Base-by-base conservation (phyloP, 257 asterid genomes). In the Anisodus tanguticus region DNA sequence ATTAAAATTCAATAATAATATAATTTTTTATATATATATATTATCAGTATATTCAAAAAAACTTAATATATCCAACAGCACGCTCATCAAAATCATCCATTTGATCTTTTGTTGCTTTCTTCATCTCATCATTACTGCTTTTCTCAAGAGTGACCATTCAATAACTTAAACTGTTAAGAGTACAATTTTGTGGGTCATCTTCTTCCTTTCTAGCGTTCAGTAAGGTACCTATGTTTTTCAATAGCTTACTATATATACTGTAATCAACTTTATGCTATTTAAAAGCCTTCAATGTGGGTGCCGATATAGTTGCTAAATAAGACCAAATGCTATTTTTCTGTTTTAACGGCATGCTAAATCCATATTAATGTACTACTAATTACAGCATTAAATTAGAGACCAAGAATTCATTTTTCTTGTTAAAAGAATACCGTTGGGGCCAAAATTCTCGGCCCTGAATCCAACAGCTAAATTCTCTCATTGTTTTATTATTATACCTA, bases 361-460 rank as follows among this genome's bases (percentile, higher is more conserved):
- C 37, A 22, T n/a, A 62, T n/a, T 60, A 69, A 13, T 58, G 63
- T 58, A 54, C 59, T 54, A 54, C 4, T 1, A 68, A 37, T 31
- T 4, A 63, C 7, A n/a, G 1, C 67, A 63, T 22, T 64, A 64
- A 39, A 62, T 81, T 7, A 26, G 39, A 35, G 22, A 54, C 22
- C 76, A 79, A 3, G 39, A 58, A 55, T 45, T 7, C 58, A 2
- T 9, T 80, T 17, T 80, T 22, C 9, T 9, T 16, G 74, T 19
- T n/a, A 17, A 31, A 59, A 79, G 43, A 79, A 5, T 26, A 70
- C 79, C 84, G 84, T 82, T 82, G 74, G 10, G 10, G 4, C 4
- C 55, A 17, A 70, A 69, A 49, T 49, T 49, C 55, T 49, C 55
- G 55, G 55, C 11, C 55, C 55, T 6, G 55, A 51, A 69, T 69